Percentiles rank a stretch among this genome's conserved stretches.
Evolutionary conservation across 176 grass and related monocot species (phyloP).

Genomic region (Triticum aestivum): DNA sequence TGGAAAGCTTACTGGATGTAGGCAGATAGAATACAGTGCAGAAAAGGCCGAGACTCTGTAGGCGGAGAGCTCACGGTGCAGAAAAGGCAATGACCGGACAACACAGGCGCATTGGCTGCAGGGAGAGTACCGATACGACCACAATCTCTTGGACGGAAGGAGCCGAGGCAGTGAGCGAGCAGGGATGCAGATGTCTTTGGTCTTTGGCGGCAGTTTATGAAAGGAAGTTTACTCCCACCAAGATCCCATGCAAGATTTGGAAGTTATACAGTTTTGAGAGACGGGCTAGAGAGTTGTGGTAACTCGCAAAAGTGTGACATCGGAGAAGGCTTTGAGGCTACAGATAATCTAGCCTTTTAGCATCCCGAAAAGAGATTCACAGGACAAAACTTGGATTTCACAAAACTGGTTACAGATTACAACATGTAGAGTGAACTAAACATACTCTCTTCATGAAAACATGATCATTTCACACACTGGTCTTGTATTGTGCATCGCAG

Average conservation of each 20-base stretch:
- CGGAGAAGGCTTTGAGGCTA: background rate
- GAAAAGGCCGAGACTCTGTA: no score
- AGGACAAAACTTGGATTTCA: slow-evolving; percentile 8
- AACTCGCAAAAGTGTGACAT: background rate
- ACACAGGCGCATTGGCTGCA: no score
- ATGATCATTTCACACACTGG: background rate
- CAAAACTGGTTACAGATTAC: slow-evolving; percentile 5
- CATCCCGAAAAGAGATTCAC: background rate
- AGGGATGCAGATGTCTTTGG: background rate
- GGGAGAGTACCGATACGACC: background rate
- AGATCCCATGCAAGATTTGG: background rate
- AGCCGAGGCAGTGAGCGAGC: background rate
- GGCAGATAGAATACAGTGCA: no score
- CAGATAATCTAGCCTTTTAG: background rate
- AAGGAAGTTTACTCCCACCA: no score
- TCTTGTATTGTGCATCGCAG: background rate
- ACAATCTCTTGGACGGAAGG: background rate
- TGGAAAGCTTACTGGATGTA: no score
- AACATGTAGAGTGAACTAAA: background rate
- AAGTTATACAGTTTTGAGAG: background rate
- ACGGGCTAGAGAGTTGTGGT: background rate
- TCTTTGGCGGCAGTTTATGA: no score
- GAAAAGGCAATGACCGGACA: no score
- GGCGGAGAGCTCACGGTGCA: no score
- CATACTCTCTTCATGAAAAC: slow-evolving; percentile 5